Conservation (phyloP, 2,329 filamentous ascomycete genomes). For the Aspergillus sergii region DNA sequence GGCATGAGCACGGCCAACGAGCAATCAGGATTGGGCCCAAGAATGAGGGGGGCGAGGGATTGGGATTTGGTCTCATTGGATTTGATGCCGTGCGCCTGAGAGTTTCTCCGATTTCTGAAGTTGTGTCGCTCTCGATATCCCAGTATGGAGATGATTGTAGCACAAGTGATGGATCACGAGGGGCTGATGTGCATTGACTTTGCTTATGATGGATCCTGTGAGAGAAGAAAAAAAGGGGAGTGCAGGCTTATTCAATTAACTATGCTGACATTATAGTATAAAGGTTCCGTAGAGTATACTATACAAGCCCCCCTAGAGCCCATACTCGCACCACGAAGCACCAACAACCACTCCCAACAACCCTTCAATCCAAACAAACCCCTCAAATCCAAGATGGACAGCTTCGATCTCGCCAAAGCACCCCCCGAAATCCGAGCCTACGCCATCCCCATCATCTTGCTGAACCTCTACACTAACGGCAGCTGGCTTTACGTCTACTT, state of each 20-base stretch:
- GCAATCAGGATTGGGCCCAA: neutral
- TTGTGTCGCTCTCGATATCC: no score
- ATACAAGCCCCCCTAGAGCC: no score
- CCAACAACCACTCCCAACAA: neutral
- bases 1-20: neutral
- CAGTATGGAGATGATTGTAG: no score
- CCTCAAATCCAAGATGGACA: neutral
- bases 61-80: neutral
- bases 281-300: no score
- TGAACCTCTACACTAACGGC: neutral
- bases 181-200: no score
- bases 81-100: neutral
- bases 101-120: neutral
- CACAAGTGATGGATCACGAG: no score
- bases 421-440: neutral
- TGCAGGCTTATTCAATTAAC: no score
- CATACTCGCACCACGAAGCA: no score
- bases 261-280: no score
- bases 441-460: neutral
- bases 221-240: no score
- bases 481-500: neutral
- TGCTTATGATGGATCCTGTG: no score
- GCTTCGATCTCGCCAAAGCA: neutral
- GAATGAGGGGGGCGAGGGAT: neutral
- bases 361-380: no score